Evolutionary conservation across 2,329 filamentous ascomycete species (phyloP).

Genomic region (Trichoderma koningii): DNA sequence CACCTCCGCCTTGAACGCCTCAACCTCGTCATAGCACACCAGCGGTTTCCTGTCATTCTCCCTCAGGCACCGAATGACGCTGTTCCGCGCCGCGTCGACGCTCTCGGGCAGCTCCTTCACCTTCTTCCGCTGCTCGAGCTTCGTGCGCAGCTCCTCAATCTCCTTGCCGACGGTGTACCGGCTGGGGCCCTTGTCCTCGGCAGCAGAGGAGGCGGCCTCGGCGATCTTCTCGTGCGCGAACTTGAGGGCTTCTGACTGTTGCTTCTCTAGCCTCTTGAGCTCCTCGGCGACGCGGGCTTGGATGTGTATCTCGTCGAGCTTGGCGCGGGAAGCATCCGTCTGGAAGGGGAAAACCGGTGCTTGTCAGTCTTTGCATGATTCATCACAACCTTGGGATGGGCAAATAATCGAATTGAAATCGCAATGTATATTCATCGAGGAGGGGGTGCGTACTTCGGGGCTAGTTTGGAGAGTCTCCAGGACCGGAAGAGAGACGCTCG

Average conservation of each 20-base stretch:
- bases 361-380: constrained; percentile 1
- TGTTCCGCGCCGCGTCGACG: constrained; percentile 73
- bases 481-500: constrained; percentile 73
- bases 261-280: constrained; percentile 74
- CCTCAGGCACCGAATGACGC: constrained; percentile 78
- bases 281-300: constrained; percentile 84
- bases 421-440: no score
- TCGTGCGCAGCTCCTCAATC: constrained; percentile 58
- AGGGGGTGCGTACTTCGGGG: constrained; percentile 67
- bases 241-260: constrained; percentile 69
- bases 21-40: constrained; percentile 93
- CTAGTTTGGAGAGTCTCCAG: constrained; percentile 81
- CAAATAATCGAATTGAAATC: background rate
- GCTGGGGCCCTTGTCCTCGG: constrained; percentile 42
- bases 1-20: constrained; percentile 87
- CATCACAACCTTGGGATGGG: background rate
- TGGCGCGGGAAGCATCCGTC: constrained; percentile 86
- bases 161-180: constrained; percentile 59
- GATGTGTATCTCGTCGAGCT: constrained; percentile 81
- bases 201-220: constrained; percentile 61
- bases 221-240: constrained; percentile 67
- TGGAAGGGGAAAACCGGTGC: constrained; percentile 42
- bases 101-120: constrained; percentile 68
- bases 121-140: constrained; percentile 64
- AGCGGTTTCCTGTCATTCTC: constrained; percentile 84